These are phyloP conservation scores for Pleurotus djamor DNA, from an alignment of 768 basidiomycete genomes.

Conservation along the genomic window DNA sequence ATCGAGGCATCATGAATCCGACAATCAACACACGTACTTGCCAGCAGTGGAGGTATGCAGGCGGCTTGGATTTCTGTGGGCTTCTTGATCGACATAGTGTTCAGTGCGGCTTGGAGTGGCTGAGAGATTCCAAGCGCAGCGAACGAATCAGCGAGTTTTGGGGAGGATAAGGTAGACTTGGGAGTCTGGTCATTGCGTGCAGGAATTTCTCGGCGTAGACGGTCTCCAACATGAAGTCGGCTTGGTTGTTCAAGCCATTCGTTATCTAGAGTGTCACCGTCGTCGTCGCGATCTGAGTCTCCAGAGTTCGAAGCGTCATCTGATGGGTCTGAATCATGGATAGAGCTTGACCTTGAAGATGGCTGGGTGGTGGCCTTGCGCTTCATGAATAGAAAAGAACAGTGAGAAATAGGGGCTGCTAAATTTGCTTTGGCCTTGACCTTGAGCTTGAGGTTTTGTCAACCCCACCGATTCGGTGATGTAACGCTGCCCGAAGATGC, in stretches of 20 bases:
- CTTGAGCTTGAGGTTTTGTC: not conserved
- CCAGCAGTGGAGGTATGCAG: constrained; percentile 85
- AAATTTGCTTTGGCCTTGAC: not conserved
- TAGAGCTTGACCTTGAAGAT: not conserved
- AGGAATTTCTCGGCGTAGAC: not conserved
- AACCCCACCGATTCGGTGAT: too few species aligned
- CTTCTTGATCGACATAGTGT: constrained; percentile 76
- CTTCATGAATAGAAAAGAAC: not conserved
- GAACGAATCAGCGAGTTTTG: not conserved
- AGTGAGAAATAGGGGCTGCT: not conserved
- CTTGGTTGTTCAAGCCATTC: constrained; percentile 1
- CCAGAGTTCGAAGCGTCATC: not conserved
- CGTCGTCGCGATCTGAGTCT: not conserved
- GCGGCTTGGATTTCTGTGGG: constrained; percentile 90
- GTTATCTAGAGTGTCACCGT: not conserved
- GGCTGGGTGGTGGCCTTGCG: not conserved
- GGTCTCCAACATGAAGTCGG: not conserved
- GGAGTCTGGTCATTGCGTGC: not conserved
- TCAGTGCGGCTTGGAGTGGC: constrained; percentile 61
- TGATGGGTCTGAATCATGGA: not conserved
- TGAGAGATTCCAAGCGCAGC: constrained; percentile 53
- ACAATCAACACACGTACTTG: constrained; percentile 44
- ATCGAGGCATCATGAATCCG: not conserved
- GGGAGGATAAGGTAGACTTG: not conserved
- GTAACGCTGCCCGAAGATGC: too few species aligned